A percentile compares a stretch with the other conserved stretches of the same genome.
phyloP scores from a whole-genome alignment of 176 grass and related monocot species.

The Triticum aestivum region DNA sequence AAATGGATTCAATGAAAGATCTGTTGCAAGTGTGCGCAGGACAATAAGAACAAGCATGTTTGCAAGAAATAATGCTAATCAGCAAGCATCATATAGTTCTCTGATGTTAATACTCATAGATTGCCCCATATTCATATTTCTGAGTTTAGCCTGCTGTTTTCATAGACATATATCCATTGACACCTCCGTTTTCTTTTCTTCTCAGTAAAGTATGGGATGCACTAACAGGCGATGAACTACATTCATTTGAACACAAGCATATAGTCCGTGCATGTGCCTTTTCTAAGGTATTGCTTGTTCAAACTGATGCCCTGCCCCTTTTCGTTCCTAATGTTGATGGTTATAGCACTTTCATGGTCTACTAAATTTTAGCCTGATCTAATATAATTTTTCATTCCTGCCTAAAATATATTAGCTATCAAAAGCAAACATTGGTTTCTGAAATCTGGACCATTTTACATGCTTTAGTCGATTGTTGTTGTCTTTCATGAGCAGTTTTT shows the following conservation, averaged over 20 bases:
- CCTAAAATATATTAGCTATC: neutral
- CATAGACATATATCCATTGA: neutral
- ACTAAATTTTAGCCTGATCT: neutral
- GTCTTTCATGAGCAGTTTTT: neutral
- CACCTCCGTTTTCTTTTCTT: slow-evolving; percentile 5
- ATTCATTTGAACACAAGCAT: slow-evolving; percentile 96
- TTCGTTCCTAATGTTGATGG: neutral
- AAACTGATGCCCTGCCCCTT: neutral
- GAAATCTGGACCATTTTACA: neutral
- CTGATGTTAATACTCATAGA: neutral
- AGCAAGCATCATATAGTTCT: neutral
- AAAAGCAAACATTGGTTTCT: neutral
- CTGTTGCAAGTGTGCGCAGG: neutral
- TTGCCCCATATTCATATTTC: neutral
- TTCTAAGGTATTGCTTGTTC: slow-evolving; percentile 64
- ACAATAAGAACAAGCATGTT: neutral
- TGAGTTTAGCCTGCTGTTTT: neutral
- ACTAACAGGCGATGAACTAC: slow-evolving; percentile 78
- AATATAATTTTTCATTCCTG: neutral
- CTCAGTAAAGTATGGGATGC: slow-evolving; percentile 94
- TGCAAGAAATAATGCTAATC: slow-evolving; percentile 2
- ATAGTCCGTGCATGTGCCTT: slow-evolving; percentile 90
- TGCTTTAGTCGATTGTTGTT: neutral
- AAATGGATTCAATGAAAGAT: neutral
- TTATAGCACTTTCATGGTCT: neutral